phyloP scores from a whole-genome alignment of 108 stramenopile species.

The Conticribra weissflogii region DNA sequence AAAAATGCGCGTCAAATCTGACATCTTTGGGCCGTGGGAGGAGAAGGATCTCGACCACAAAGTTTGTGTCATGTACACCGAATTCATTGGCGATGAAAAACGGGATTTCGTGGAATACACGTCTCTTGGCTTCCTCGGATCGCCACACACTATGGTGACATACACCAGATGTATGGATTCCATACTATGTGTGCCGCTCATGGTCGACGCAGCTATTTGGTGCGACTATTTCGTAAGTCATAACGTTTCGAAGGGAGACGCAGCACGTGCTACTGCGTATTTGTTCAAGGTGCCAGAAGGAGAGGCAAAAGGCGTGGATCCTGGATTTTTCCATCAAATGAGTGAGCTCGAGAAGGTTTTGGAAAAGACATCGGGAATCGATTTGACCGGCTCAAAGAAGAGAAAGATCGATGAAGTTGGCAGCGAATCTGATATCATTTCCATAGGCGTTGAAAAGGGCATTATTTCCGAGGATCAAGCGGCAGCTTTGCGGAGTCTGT shows the following conservation, averaged over 20 bases:
- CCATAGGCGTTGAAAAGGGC: constrained; percentile 37
- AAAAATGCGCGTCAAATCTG: constrained; percentile 82
- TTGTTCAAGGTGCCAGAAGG: constrained; percentile 92
- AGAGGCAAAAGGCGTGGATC: constrained; percentile 54
- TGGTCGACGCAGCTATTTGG: constrained; percentile 86
- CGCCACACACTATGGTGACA: constrained; percentile 86
- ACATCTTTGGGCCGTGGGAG: constrained; percentile 84
- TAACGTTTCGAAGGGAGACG: constrained; percentile 39
- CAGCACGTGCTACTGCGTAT: constrained; percentile 82
- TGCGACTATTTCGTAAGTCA: constrained; percentile 77
- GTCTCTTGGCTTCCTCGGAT: constrained; percentile 69
- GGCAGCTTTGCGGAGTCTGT: constrained; percentile 15
- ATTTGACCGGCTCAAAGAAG: background rate
- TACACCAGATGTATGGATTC: constrained; percentile 89
- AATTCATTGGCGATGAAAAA: constrained; percentile 87
- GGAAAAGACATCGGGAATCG: constrained; percentile 19
- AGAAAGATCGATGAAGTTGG: background rate
- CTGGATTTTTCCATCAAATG: constrained; percentile 71
- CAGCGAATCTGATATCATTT: constrained; percentile 14
- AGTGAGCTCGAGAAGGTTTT: constrained; percentile 47
- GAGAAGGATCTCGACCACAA: constrained; percentile 81
- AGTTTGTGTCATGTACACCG: constrained; percentile 85
- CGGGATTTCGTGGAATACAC: constrained; percentile 91
- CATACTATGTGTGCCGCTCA: constrained; percentile 86
- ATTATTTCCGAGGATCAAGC: constrained; percentile 50